A percentile compares a stretch with the other conserved stretches of the same genome.
Conservation (phyloP, 2,329 filamentous ascomycete species). For the Fusarium denticulatum region DNA sequence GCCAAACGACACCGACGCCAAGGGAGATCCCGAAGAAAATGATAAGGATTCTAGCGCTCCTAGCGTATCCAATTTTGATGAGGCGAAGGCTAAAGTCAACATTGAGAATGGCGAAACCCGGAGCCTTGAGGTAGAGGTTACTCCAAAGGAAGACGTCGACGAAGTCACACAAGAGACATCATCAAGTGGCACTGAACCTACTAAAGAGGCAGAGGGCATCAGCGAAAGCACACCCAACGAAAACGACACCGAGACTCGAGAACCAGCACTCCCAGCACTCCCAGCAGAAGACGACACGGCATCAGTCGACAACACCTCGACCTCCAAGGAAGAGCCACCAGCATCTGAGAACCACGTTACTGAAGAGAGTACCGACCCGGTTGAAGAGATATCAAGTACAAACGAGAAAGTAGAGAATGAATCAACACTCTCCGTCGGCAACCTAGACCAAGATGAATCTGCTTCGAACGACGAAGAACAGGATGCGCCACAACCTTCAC, state of each 20-base stretch:
- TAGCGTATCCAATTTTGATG: constrained; percentile 1
- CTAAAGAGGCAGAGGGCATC: constrained; percentile 13
- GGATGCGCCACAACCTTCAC: not conserved
- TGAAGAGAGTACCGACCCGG: not conserved
- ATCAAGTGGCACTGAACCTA: not conserved
- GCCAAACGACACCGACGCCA: not conserved
- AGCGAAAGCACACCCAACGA: not conserved
- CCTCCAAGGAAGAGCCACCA: constrained; percentile 2
- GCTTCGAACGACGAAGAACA: not conserved
- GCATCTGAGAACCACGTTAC: not conserved
- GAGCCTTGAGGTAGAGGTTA: not conserved
- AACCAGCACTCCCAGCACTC: not conserved
- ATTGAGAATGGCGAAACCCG: constrained; percentile 1
- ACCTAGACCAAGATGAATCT: not conserved
- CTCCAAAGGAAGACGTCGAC: constrained; percentile 1
- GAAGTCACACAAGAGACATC: not conserved
- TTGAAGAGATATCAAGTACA: not conserved
- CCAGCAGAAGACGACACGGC: constrained; percentile 4
- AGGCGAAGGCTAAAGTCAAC: constrained; percentile 11
- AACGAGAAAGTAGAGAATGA: not conserved
- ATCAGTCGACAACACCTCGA: not conserved
- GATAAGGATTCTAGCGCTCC: constrained; percentile 1
- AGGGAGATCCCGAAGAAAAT: not conserved
- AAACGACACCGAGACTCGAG: constrained; percentile 5
- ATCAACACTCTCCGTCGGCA: not conserved